Evolutionary conservation across 495 filamentous ascomycete species (phyloP).

Genomic region (Pyrenopolyporus hunteri): DNA sequence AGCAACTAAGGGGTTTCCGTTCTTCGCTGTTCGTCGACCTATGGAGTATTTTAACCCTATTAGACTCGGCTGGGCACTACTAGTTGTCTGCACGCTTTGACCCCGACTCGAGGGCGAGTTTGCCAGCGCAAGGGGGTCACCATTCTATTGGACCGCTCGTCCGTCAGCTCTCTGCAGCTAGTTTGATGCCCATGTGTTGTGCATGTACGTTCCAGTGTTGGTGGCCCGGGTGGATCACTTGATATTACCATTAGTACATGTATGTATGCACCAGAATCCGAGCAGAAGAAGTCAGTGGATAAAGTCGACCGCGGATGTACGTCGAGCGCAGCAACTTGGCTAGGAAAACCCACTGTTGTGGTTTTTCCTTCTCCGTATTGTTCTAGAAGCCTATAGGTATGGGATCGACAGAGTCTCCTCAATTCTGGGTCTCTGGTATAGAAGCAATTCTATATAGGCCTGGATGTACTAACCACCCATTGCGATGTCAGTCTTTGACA

Average conservation of each 20-base stretch:
- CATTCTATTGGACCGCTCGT: conserved; percentile 26
- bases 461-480: background rate
- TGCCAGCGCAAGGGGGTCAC: conserved; percentile 23
- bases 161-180: conserved; percentile 38
- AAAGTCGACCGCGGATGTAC: conserved; percentile 27
- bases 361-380: conserved; percentile 10
- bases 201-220: conserved; percentile 25
- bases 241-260: conserved; percentile 28
- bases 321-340: conserved; percentile 22
- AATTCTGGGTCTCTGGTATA: conserved; percentile 1
- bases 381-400: conserved; percentile 32
- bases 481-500: background rate
- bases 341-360: conserved; percentile 12
- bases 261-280: conserved; percentile 31
- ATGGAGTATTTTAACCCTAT: conserved; percentile 30
- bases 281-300: conserved; percentile 26
- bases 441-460: background rate
- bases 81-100: conserved; percentile 37
- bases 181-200: conserved; percentile 40
- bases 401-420: background rate
- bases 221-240: conserved; percentile 29
- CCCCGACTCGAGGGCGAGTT: conserved; percentile 20
- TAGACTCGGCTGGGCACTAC: conserved; percentile 20
- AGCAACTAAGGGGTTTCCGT: conserved; percentile 7
- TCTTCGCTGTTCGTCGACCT: conserved; percentile 19